Evolutionary conservation across 371 early-diverging fungal genomes (phyloP).

Genomic region (Cokeromyces recurvatus): DNA sequence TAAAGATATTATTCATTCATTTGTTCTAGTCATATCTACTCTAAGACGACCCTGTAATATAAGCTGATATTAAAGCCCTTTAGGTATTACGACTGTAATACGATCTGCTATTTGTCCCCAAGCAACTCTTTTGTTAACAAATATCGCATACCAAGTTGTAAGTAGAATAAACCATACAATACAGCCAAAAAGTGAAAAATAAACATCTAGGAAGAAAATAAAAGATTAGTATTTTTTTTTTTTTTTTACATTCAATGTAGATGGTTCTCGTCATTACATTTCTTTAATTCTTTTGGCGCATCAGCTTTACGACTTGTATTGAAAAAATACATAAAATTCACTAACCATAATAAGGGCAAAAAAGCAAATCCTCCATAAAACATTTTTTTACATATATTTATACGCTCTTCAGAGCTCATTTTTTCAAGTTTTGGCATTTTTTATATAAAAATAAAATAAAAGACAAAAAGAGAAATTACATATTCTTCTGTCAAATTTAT

Average conservation of each 20-base stretch:
- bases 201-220: constrained; percentile 33
- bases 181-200: constrained; percentile 44
- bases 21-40: too few species aligned
- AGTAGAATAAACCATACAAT: constrained; percentile 41
- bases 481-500: too few species aligned
- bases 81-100: constrained; percentile 57
- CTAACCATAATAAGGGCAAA: constrained; percentile 57
- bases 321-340: constrained; percentile 55
- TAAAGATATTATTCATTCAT: too few species aligned
- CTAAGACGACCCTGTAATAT: too few species aligned
- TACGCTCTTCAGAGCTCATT: constrained; percentile 49
- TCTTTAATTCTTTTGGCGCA: constrained; percentile 41
- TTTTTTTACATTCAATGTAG: neutral
- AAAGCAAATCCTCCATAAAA: constrained; percentile 59
- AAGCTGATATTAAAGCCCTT: constrained; percentile 33
- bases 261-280: constrained; percentile 30
- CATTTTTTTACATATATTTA: constrained; percentile 52
- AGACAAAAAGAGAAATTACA: too few species aligned
- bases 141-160: constrained; percentile 55
- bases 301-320: constrained; percentile 27
- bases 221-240: neutral
- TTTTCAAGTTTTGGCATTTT: constrained; percentile 49
- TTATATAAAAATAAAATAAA: neutral
- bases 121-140: constrained; percentile 42
- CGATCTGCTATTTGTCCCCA: constrained; percentile 52